Conservation (phyloP, 331 rosid species). For the Ulmus americana region DNA sequence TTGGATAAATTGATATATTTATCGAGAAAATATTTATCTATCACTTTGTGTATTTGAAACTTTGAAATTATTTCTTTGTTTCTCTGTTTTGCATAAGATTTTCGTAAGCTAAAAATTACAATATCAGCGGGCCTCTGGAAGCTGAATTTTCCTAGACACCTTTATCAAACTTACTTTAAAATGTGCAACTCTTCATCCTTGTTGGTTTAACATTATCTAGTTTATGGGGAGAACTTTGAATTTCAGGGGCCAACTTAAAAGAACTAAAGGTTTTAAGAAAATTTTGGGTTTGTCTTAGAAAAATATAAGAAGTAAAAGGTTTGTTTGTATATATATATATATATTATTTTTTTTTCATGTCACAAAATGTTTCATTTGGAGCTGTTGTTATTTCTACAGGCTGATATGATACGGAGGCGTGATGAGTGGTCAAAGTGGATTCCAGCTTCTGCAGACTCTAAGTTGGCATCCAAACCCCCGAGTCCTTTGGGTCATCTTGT, state of each 20-base stretch:
- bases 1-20: too few relatives aligned
- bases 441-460: constrained; percentile 40
- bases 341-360: constrained; percentile 2
- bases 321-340: too few relatives aligned
- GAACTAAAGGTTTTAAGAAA: too few relatives aligned
- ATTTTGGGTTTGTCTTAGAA: too few relatives aligned
- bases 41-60: not conserved
- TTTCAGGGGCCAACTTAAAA: too few relatives aligned
- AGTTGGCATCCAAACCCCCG: constrained; percentile 30
- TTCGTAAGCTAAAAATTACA: not conserved
- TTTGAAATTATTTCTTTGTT: not conserved
- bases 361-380: constrained; percentile 7
- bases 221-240: too few relatives aligned
- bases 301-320: too few relatives aligned
- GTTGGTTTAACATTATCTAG: too few relatives aligned
- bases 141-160: not conserved
- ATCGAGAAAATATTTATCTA: too few relatives aligned
- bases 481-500: constrained; percentile 29
- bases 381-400: constrained; percentile 39
- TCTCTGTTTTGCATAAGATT: not conserved
- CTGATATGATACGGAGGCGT: constrained; percentile 62
- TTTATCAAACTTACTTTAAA: too few relatives aligned
- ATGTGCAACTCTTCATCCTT: too few relatives aligned
- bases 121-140: not conserved
- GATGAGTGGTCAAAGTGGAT: constrained; percentile 80